These are phyloP conservation scores for Poterioochromonas sp. DNA, from an alignment of 352 stramenopile genomes.

Conservation along the genomic window DNA sequence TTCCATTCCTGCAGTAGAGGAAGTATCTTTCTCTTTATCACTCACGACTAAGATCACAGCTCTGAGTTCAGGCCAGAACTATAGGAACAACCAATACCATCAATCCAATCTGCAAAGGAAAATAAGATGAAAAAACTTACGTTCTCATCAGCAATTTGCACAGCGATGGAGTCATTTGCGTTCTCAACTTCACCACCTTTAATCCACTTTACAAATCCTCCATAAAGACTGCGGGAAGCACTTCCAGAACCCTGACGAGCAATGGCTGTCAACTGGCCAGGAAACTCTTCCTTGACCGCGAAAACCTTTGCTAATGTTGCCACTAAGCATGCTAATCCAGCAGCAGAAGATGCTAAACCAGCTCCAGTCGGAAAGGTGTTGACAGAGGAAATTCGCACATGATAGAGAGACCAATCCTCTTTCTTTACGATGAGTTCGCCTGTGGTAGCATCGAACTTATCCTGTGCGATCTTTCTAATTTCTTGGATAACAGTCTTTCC, in stretches of 20 bases:
- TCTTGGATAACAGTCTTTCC: constrained; percentile 62
- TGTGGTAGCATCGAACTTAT: constrained; percentile 46
- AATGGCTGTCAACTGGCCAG: constrained; percentile 78
- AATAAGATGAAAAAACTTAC: not conserved
- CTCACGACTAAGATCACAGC: constrained; percentile 91
- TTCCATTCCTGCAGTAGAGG: constrained; percentile 87
- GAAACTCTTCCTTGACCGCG: constrained; percentile 67
- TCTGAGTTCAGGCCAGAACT: constrained; percentile 83
- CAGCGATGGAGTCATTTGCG: constrained; percentile 49
- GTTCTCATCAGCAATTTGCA: constrained; percentile 35
- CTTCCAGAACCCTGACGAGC: constrained; percentile 86
- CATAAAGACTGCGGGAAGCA: constrained; percentile 86
- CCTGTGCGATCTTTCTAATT: constrained; percentile 52
- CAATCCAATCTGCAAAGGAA: not conserved
- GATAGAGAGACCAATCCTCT: constrained; percentile 54
- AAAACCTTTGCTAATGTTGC: constrained; percentile 76
- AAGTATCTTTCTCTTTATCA: constrained; percentile 91
- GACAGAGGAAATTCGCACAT: constrained; percentile 83
- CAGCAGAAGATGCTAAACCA: constrained; percentile 89
- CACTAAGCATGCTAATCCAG: constrained; percentile 88
- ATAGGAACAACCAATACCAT: constrained; percentile 52
- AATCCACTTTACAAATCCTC: constrained; percentile 92
- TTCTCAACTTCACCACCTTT: constrained; percentile 65
- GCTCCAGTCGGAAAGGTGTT: constrained; percentile 98
- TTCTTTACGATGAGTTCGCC: constrained; percentile 49